A percentile compares a stretch with the other conserved stretches of the same genome.
Evolutionary conservation across 192 early-diverging fungal species (phyloP).

Genomic region (Rhizophagus sp.): DNA sequence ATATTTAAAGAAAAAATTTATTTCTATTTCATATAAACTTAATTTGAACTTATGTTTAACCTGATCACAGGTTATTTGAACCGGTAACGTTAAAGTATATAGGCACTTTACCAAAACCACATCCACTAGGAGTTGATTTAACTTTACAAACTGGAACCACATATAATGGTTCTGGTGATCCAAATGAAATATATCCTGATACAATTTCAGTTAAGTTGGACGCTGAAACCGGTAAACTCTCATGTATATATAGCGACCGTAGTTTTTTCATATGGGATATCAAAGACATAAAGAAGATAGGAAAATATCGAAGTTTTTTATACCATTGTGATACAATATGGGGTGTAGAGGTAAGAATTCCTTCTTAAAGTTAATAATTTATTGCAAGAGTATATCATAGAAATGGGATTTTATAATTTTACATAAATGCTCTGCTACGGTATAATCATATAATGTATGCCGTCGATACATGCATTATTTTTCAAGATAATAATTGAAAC

Average conservation of each 20-base stretch:
- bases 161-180: constrained; percentile 20
- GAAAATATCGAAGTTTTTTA: constrained; percentile 61
- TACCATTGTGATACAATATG: constrained; percentile 79
- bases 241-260: constrained; percentile 68
- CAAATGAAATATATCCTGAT: constrained; percentile 56
- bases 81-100: constrained; percentile 67
- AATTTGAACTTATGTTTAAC: background rate
- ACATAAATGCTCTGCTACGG: too few relatives aligned
- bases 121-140: constrained; percentile 63
- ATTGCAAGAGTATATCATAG: too few relatives aligned
- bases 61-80: constrained; percentile 66
- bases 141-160: constrained; percentile 19
- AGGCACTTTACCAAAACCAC: constrained; percentile 70
- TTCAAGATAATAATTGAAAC: too few relatives aligned
- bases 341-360: constrained; percentile 71
- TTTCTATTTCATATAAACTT: background rate
- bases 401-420: too few relatives aligned
- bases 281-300: constrained; percentile 52
- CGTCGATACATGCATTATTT: too few relatives aligned
- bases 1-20: background rate
- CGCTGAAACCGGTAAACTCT: constrained; percentile 47
- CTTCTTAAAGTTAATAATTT: too few relatives aligned
- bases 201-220: constrained; percentile 63
- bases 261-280: constrained; percentile 79
- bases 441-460: too few relatives aligned